These are phyloP conservation scores for Hysterium pulicare DNA, from an alignment of 2,329 filamentous ascomycete species.

Conservation along the genomic window DNA sequence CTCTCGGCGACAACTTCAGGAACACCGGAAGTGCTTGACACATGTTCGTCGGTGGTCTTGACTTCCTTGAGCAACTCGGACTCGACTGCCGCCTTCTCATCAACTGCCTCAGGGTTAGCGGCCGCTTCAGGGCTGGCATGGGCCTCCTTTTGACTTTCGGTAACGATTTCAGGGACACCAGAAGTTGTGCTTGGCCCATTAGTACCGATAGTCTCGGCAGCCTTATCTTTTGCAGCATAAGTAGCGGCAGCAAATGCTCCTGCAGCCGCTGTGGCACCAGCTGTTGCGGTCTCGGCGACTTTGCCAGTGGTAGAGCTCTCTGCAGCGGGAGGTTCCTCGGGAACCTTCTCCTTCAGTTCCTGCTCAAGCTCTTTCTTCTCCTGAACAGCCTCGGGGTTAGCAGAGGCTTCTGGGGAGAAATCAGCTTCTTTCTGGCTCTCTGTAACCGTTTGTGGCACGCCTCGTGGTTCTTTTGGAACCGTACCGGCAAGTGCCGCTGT, in stretches of 20 bases:
- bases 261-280: constrained; percentile 39
- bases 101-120: constrained; percentile 57
- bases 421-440: constrained; percentile 68
- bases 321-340: constrained; percentile 54
- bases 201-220: constrained; percentile 40
- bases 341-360: constrained; percentile 66
- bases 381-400: constrained; percentile 60
- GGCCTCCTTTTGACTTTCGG: constrained; percentile 67
- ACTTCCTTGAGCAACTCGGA: constrained; percentile 64
- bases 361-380: constrained; percentile 70
- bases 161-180: constrained; percentile 58
- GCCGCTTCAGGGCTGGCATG: constrained; percentile 62
- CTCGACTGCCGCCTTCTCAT: constrained; percentile 65
- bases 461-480: constrained; percentile 44
- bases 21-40: constrained; percentile 37
- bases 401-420: constrained; percentile 65
- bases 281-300: constrained; percentile 38
- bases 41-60: constrained; percentile 36
- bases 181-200: constrained; percentile 37
- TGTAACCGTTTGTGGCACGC: constrained; percentile 60
- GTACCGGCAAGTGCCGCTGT: constrained; percentile 46
- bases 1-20: constrained; percentile 43
- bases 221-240: constrained; percentile 32
- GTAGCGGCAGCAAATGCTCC: constrained; percentile 35
- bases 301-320: constrained; percentile 34